phyloP scores from a whole-genome alignment of 345 rosid genomes.

The Punica granatum region DNA sequence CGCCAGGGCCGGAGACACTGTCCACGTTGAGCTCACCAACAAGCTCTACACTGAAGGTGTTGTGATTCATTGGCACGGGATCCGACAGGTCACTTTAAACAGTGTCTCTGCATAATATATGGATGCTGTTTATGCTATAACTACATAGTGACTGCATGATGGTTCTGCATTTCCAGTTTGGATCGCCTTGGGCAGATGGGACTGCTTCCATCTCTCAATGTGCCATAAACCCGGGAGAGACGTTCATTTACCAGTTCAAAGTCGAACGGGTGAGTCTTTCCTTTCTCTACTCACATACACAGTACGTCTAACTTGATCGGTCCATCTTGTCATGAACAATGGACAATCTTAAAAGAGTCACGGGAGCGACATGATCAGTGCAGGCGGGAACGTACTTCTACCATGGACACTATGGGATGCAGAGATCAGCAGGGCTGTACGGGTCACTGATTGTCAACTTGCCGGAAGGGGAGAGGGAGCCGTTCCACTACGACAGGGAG shows the following conservation, averaged over 20 bases:
- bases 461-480: conserved; percentile 44
- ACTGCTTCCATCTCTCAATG: conserved; percentile 79
- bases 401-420: conserved; percentile 89
- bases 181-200: conserved; percentile 93
- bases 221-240: conserved; percentile 67
- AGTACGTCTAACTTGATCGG: no score
- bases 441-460: conserved; percentile 56
- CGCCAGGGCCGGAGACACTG: conserved; percentile 53
- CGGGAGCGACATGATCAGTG: no score
- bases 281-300: neutral
- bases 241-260: conserved; percentile 58
- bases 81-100: conserved; percentile 50
- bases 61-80: conserved; percentile 95
- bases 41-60: conserved; percentile 69
- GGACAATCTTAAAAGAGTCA: no score
- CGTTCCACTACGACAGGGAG: conserved; percentile 64
- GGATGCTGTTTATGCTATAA: neutral
- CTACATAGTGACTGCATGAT: no score
- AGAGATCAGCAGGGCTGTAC: conserved; percentile 72
- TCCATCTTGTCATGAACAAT: neutral
- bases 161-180: conserved; percentile 25
- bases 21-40: conserved; percentile 50
- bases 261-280: conserved; percentile 47
- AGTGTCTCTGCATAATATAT: neutral
- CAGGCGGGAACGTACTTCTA: conserved; percentile 83